Evolutionary conservation across 2,329 filamentous ascomycete species (phyloP).

Genomic region (Sclerotinia nivalis): DNA sequence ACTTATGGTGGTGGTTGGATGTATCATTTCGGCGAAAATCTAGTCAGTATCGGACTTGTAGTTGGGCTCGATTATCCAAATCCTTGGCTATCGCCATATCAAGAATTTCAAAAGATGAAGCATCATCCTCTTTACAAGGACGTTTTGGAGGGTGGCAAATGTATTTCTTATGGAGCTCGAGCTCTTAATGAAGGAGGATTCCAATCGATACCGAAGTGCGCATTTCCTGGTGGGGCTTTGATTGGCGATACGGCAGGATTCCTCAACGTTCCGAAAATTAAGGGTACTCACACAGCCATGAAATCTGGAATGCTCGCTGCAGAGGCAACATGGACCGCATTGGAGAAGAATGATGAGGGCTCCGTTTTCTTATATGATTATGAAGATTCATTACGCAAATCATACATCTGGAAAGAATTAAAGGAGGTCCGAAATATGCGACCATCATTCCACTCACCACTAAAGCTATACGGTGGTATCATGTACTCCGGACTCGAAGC

Average conservation of each 20-base stretch:
- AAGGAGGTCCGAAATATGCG: constrained; percentile 97
- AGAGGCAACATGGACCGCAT: constrained; percentile 80
- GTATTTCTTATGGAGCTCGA: constrained; percentile 92
- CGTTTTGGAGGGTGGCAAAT: constrained; percentile 93
- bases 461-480: constrained; percentile 87
- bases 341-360: constrained; percentile 59
- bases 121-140: constrained; percentile 87
- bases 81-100: constrained; percentile 93
- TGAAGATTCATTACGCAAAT: constrained; percentile 82
- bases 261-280: constrained; percentile 97
- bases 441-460: constrained; percentile 84
- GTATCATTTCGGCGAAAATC: constrained; percentile 98
- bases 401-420: constrained; percentile 89
- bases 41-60: constrained; percentile 88
- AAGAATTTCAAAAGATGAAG: constrained; percentile 98
- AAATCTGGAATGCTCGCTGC: constrained; percentile 95
- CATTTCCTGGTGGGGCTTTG: constrained; percentile 91
- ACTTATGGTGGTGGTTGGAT: constrained; percentile 98
- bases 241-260: constrained; percentile 97
- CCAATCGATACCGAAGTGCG: constrained; percentile 95
- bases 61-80: constrained; percentile 95
- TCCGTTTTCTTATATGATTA: constrained; percentile 94
- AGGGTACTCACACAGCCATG: constrained; percentile 98
- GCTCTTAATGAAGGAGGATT: constrained; percentile 93
- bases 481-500: constrained; percentile 92